Percentiles rank a stretch among this genome's conserved stretches.
These are phyloP conservation scores for Escallonia herrerae DNA, from an alignment of 129 eudicot genomes.

Conservation along the genomic window DNA sequence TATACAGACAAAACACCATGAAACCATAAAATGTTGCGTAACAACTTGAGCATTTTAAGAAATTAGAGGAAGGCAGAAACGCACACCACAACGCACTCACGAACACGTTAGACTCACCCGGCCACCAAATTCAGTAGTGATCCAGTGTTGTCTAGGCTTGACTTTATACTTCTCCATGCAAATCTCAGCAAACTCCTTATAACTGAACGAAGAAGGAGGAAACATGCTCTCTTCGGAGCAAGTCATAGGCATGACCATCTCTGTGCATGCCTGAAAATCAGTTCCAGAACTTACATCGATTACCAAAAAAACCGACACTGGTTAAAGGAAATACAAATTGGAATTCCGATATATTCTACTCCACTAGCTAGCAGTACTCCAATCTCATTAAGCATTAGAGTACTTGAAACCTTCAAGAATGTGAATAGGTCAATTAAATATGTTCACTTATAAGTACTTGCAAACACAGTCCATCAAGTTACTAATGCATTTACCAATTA, in stretches of 20 bases:
- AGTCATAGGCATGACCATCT: slow-evolving; percentile 50
- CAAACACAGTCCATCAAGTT: no score
- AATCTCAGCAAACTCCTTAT: slow-evolving; percentile 25
- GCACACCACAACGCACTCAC: neutral
- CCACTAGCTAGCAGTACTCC: no score
- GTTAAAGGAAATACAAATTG: no score
- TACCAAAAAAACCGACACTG: no score
- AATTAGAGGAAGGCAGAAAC: neutral
- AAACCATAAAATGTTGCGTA: neutral
- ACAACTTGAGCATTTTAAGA: neutral
- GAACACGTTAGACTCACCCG: slow-evolving; percentile 19
- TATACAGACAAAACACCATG: slow-evolving; percentile 4
- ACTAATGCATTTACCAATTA: no score
- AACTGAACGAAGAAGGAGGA: slow-evolving; percentile 37
- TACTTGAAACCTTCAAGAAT: no score
- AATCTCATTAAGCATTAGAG: no score
- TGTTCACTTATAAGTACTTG: no score
- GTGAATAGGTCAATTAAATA: no score
- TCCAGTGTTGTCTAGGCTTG: slow-evolving; percentile 45
- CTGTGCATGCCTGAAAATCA: slow-evolving; percentile 40
- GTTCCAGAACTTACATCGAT: neutral
- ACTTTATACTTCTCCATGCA: slow-evolving; percentile 31
- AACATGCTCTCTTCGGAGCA: slow-evolving; percentile 48
- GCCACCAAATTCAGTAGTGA: slow-evolving; percentile 52
- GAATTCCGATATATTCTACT: no score